Base-by-base conservation (phyloP, 257 asterid species). In the Salvia miltiorrhiza region DNA sequence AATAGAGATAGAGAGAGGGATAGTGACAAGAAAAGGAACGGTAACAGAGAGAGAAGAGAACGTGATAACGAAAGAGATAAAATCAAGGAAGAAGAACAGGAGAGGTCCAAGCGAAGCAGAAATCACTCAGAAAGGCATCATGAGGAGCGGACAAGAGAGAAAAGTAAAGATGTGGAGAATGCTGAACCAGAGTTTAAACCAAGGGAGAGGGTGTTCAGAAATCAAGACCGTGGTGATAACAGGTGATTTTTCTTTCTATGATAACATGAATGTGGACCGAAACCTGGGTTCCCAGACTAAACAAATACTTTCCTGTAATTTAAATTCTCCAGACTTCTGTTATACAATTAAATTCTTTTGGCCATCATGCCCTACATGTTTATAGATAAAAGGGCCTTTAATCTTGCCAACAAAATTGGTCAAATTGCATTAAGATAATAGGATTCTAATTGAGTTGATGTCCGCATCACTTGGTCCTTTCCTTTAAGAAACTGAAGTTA, bases 171-270 rank as follows among this genome's bases (percentile, higher is more conserved):
- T 19, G 37, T 52, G 65, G 84, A 69, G 78, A 76, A 30, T 53
- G 53, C 45, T 11, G 85, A 79, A 23, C 77, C 60, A 63, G 93
- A 77, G 49, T 53, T 43, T 67, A 74, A 70, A 61, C 80, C 71
- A 32, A 72, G 69, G 47, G 84, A 74, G 35, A 77, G 82, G 67
- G 82, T 50, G 30, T 59, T 82, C 41, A 69, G 79, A 71, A 79
- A 76, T 14, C 78, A 74, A 63, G 79, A 72, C 71, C 83, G 70
- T 37, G 88, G 70, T 37, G 88, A 79, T 32, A 81, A 41, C 87
- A 82, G 88, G 94, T 87, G 79, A n/a, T 10, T 19, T 68, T 17
- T 33, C 48, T 49, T 52, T 1, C 19, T 9, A 13, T 4, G 2
- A 3, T 8, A 33, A 13, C 19, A 41, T 40, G 19, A 53, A 65